phyloP scores from a whole-genome alignment of 768 basidiomycete genomes.

The Podaxis sp. region DNA sequence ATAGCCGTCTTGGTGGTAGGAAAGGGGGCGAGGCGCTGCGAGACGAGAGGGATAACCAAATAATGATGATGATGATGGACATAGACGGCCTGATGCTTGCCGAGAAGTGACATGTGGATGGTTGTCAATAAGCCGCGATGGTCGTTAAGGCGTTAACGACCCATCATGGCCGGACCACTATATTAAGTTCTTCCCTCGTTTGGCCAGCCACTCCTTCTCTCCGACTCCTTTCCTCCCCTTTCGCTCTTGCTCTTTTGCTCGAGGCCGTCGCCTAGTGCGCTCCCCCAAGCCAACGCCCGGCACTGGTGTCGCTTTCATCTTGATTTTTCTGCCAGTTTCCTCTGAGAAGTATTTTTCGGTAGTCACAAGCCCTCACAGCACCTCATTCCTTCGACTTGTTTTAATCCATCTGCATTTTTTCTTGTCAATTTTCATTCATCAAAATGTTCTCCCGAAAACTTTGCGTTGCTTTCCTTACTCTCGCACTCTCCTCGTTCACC shows the following conservation, averaged over 20 bases:
- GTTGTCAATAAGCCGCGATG: slow-evolving; percentile 7
- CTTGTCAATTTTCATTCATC: slow-evolving; percentile 20
- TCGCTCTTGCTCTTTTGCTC: slow-evolving; percentile 18
- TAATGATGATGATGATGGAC: background rate
- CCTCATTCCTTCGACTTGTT: slow-evolving; percentile 8
- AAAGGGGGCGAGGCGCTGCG: background rate
- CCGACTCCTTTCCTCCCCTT: slow-evolving; percentile 16
- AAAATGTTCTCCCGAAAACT: slow-evolving; percentile 40
- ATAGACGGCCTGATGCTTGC: background rate
- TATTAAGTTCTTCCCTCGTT: background rate
- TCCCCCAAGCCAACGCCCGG: slow-evolving; percentile 37
- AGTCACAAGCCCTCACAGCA: slow-evolving; percentile 22
- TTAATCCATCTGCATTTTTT: slow-evolving; percentile 6
- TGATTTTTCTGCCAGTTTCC: slow-evolving; percentile 3
- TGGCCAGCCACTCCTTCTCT: slow-evolving; percentile 2
- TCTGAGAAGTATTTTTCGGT: slow-evolving; percentile 21
- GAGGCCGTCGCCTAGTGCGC: slow-evolving; percentile 42
- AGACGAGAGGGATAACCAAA: background rate
- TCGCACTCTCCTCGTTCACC: slow-evolving; percentile 33
- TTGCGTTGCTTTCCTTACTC: slow-evolving; percentile 38
- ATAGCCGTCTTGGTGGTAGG: background rate
- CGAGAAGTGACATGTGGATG: slow-evolving; percentile 11
- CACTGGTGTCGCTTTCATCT: slow-evolving; percentile 46
- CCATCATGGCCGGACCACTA: background rate
- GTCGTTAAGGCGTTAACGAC: slow-evolving; percentile 4